Conservation (phyloP, 1,284 basidiomycete species). For the Cutaneotrichosporon sp. region DNA sequence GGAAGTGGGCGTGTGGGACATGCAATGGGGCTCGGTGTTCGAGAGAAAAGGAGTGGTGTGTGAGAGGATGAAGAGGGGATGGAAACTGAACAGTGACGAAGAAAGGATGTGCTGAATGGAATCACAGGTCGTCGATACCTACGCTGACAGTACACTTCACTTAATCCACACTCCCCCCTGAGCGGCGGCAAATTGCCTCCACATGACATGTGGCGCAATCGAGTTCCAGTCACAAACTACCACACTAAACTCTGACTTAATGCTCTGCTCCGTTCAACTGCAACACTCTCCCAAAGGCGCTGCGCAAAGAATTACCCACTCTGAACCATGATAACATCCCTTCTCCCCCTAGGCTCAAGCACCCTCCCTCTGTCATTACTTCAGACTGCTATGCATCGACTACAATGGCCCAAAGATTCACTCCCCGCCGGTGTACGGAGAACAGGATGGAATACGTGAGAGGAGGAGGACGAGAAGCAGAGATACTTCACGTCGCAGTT, state of each 20-base stretch:
- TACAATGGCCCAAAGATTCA: slow-evolving; percentile 16
- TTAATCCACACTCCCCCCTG: background rate
- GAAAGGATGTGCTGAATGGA: background rate
- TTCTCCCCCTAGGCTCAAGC: background rate
- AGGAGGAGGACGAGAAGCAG: slow-evolving; percentile 4
- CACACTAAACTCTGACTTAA: background rate
- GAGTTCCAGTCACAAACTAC: no score
- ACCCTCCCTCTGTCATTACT: slow-evolving; percentile 3
- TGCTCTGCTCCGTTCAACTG: no score
- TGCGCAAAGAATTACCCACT: no score
- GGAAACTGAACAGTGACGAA: background rate
- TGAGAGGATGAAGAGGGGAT: slow-evolving; percentile 3
- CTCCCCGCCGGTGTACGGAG: background rate
- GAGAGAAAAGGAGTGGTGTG: slow-evolving; percentile 2
- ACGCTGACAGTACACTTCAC: background rate
- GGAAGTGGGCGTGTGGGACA: slow-evolving; percentile 52
- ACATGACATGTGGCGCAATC: background rate
- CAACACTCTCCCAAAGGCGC: no score
- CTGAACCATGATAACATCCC: no score
- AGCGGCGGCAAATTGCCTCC: slow-evolving; percentile 1
- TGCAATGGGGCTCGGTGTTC: slow-evolving; percentile 36
- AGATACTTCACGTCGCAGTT: no score
- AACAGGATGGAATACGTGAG: background rate
- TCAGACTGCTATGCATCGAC: slow-evolving; percentile 27
- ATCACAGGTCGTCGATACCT: background rate